These are phyloP conservation scores for Flaveria linearis DNA, from an alignment of 129 eudicot genomes.

Conservation along the genomic window DNA sequence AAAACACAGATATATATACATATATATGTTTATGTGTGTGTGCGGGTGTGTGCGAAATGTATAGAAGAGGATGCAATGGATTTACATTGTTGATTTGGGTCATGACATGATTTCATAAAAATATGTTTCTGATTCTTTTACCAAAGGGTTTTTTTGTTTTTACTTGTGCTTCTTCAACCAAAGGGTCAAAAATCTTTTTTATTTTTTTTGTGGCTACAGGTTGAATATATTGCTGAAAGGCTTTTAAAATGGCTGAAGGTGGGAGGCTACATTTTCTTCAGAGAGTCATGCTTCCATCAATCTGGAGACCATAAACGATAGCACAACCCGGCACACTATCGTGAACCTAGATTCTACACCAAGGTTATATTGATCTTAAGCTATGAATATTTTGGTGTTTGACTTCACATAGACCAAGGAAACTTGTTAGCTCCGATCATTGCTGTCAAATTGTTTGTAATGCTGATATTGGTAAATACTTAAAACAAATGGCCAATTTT, in stretches of 20 bases:
- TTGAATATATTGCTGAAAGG: slow-evolving; percentile 60
- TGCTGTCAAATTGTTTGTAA: slow-evolving; percentile 13
- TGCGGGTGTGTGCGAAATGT: neutral
- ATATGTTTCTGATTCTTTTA: neutral
- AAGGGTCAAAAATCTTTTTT: neutral
- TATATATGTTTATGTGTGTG: neutral
- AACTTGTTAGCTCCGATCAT: slow-evolving; percentile 1
- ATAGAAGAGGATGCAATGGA: neutral
- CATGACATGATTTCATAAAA: neutral
- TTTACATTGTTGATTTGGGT: neutral
- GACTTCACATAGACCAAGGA: neutral
- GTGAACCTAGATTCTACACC: slow-evolving; percentile 89
- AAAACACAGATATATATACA: too few species aligned
- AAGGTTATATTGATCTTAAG: slow-evolving; percentile 49
- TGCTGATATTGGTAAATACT: neutral
- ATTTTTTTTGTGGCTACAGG: slow-evolving; percentile 44
- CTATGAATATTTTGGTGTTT: neutral
- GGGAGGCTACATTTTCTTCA: slow-evolving; percentile 86
- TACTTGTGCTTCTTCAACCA: slow-evolving; percentile 24
- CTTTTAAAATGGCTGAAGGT: slow-evolving; percentile 86
- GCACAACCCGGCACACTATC: slow-evolving; percentile 82
- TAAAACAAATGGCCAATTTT: neutral
- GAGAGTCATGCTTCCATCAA: slow-evolving; percentile 91
- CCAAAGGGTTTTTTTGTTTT: neutral
- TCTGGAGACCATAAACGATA: slow-evolving; percentile 84